phyloP scores from a whole-genome alignment of 495 filamentous ascomycete genomes.

The Massariosphaeria phaeospora region DNA sequence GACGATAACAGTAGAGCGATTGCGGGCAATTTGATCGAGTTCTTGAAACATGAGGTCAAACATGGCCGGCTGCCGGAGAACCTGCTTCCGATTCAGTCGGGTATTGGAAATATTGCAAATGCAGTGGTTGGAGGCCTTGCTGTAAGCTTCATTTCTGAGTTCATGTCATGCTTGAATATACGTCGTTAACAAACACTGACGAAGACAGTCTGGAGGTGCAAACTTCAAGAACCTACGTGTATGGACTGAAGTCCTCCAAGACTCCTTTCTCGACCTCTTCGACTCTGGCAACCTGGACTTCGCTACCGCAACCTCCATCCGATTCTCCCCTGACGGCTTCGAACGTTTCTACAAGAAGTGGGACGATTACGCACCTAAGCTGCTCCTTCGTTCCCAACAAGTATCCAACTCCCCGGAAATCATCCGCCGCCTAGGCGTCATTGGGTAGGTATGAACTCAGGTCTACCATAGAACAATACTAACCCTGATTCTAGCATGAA shows the following conservation, averaged over 20 bases:
- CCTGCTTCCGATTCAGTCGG: conserved; percentile 79
- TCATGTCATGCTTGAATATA: too few relatives aligned
- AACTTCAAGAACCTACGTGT: conserved; percentile 86
- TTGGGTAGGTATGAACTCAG: too few relatives aligned
- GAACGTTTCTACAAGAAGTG: conserved; percentile 86
- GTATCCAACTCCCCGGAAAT: conserved; percentile 94
- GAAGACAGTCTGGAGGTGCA: conserved; percentile 50
- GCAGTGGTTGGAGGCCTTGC: conserved; percentile 82
- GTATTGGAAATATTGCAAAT: conserved; percentile 93
- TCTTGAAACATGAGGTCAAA: conserved; percentile 74
- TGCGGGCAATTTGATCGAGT: conserved; percentile 78
- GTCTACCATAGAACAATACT: too few relatives aligned
- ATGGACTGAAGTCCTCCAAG: conserved; percentile 92
- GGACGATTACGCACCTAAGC: conserved; percentile 74
- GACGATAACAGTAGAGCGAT: conserved; percentile 69
- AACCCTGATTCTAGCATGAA: too few relatives aligned
- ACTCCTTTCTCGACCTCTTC: conserved; percentile 91
- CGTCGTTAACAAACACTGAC: too few relatives aligned
- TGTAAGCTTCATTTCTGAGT: too few relatives aligned
- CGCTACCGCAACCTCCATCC: conserved; percentile 84
- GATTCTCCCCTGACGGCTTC: conserved; percentile 88
- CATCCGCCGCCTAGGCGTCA: conserved; percentile 80
- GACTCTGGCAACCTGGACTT: conserved; percentile 87
- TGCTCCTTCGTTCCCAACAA: conserved; percentile 80
- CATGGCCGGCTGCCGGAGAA: conserved; percentile 71